Evolutionary conservation across 495 filamentous ascomycete genomes (phyloP), one percentile per base, ranked within the genome.

Genomic region (Lophiostoma macrostomum): DNA sequence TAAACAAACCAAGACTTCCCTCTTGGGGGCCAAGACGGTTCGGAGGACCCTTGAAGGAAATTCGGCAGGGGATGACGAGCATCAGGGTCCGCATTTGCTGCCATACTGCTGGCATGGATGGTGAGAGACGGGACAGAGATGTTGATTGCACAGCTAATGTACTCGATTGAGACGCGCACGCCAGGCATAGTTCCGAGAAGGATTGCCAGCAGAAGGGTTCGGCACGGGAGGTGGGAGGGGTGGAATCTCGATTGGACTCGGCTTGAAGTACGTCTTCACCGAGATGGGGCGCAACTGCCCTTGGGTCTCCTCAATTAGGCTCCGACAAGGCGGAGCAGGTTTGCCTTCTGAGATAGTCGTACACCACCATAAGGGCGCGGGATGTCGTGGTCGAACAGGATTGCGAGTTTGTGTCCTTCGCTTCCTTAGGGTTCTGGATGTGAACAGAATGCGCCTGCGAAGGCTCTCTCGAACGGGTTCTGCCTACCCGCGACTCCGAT

Each of bases 261-360:
- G n/a, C n/a, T n/a, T n/a, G 35, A 38, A 27, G 11, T 5, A 1
- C 3, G 27, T 22, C 30, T 12, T 36, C 19, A 44, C 29, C 19
- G 27, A 42, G 44, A 43, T 32, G 53, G 46, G 46, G 53, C 53
- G 46, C 32, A 36, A 36, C n/a, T 10, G 6, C 22, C 14, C 45
- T 6, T 34, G 19, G n/a, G 11, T 4, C 1, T 19, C 18, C 27
- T 16, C 20, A 16, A 7, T 43, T 32, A 57, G 53, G 53, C 53
- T 43, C 14, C 45, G 25, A 44, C 18, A 16, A 56, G 42, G 30
- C 53, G 51, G 53, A 46, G 53, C 53, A 38, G 53, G 53, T 38
- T 55, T 50, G 53, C 45, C 45, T 57, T 11, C 43, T 35, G 20
- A 38, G 20, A 12, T 39, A n/a, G 8, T 44, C 23, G 40, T 18